These are phyloP conservation scores for Ceriops decandra DNA, from an alignment of 345 rosid genomes.

Conservation along the genomic window DNA sequence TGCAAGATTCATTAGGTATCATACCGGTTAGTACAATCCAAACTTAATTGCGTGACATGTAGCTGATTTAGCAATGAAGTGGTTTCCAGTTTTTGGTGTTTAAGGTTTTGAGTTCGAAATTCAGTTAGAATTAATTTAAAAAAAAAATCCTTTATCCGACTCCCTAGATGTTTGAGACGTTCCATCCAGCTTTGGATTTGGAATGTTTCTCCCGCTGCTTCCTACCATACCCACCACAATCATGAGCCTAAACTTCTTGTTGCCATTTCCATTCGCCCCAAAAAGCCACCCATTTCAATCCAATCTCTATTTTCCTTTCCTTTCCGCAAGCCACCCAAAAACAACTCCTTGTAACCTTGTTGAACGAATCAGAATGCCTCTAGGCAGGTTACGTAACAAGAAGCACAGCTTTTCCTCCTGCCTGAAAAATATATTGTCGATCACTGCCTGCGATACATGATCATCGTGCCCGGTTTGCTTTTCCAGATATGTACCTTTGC, in stretches of 20 bases:
- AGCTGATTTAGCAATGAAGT: no score
- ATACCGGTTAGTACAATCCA: no score
- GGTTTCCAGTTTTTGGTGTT: no score
- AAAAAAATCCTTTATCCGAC: constrained; percentile 31
- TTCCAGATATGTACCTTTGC: constrained; percentile 84
- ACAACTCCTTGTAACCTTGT: not conserved
- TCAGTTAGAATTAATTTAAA: not conserved
- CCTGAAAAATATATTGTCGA: not conserved
- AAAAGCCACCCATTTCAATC: not conserved
- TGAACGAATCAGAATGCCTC: constrained; percentile 36
- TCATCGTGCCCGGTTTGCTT: constrained; percentile 47
- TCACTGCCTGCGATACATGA: no score
- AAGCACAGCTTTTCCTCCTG: constrained; percentile 36
- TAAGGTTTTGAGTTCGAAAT: no score
- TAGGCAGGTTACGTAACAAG: constrained; percentile 41
- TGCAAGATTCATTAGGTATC: no score
- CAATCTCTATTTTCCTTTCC: not conserved
- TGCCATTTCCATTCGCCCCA: not conserved
- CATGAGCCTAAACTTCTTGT: constrained; percentile 19
- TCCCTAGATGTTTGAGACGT: constrained; percentile 51
- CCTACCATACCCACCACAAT: constrained; percentile 39
- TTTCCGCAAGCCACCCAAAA: no score
- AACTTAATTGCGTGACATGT: no score
- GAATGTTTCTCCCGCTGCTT: constrained; percentile 38
- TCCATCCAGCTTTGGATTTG: constrained; percentile 32